phyloP scores from a whole-genome alignment of 352 stramenopile species.

The Pythium coloratum region DNA sequence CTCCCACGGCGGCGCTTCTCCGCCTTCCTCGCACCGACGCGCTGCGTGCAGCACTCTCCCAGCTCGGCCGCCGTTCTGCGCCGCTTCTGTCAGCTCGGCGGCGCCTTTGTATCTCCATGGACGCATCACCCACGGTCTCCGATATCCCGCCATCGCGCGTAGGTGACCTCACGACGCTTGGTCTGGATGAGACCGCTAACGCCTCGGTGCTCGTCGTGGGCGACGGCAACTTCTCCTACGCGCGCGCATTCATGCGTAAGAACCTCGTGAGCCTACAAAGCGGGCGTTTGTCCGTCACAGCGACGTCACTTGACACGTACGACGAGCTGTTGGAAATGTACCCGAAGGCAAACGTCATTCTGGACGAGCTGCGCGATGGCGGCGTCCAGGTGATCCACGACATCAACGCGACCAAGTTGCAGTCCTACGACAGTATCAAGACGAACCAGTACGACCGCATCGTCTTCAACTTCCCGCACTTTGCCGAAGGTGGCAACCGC shows the following conservation, averaged over 20 bases:
- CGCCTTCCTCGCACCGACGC: not conserved
- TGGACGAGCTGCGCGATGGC: constrained; percentile 52
- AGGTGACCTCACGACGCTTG: constrained; percentile 62
- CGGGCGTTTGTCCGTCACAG: constrained; percentile 39
- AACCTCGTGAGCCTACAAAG: constrained; percentile 31
- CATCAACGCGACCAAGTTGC: constrained; percentile 72
- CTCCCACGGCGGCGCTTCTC: not conserved
- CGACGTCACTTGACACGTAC: constrained; percentile 68
- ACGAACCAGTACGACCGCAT: constrained; percentile 56
- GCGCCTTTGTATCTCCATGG: constrained; percentile 9
- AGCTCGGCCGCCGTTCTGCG: constrained; percentile 11
- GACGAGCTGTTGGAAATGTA: constrained; percentile 77
- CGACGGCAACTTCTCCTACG: constrained; percentile 87
- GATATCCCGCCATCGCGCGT: constrained; percentile 19
- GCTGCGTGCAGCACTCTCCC: constrained; percentile 13
- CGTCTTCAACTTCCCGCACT: constrained; percentile 89
- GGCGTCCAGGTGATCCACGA: constrained; percentile 59
- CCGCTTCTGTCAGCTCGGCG: constrained; percentile 7
- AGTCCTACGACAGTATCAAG: constrained; percentile 33
- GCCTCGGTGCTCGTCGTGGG: constrained; percentile 67
- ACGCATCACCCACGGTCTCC: not conserved
- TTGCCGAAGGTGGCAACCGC: constrained; percentile 67
- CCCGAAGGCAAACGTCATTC: constrained; percentile 47
- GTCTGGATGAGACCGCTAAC: constrained; percentile 23
- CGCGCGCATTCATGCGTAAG: constrained; percentile 63